A percentile compares a stretch with the other conserved stretches of the same genome.
Conservation (phyloP, 1,284 basidiomycete species). For the Apiotrichum mycotoxinovorans region DNA sequence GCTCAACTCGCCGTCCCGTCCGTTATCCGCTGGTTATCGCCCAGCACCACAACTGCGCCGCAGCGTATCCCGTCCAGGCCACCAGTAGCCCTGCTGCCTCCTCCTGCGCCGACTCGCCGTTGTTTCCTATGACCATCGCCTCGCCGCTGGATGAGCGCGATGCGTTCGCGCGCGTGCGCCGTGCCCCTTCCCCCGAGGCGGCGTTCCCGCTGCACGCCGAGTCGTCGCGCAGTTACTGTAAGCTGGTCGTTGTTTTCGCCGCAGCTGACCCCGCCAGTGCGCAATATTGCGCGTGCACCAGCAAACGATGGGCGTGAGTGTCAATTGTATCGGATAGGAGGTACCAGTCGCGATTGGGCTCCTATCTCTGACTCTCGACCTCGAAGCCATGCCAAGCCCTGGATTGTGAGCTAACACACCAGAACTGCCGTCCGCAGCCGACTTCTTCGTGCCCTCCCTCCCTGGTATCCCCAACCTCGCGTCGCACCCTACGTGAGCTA, state of each 20-base stretch:
- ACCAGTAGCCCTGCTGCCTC: too few relatives aligned
- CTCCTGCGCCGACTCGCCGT: too few relatives aligned
- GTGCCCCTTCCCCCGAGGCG: neutral
- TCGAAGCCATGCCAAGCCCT: neutral
- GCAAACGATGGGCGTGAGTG: neutral
- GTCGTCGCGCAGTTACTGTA: neutral
- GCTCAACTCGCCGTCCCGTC: too few relatives aligned
- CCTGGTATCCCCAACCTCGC: constrained; percentile 66
- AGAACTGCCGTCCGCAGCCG: constrained; percentile 60
- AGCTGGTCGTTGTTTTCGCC: neutral
- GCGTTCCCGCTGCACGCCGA: neutral
- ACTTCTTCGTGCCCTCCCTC: constrained; percentile 73
- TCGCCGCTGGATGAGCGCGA: neutral
- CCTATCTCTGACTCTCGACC: too few relatives aligned
- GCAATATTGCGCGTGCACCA: neutral
- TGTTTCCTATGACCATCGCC: neutral
- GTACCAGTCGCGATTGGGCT: too few relatives aligned
- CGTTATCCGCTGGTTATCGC: too few relatives aligned
- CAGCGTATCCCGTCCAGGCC: too few relatives aligned
- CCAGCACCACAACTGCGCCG: too few relatives aligned
- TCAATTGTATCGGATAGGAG: too few relatives aligned
- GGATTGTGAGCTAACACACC: constrained; percentile 3
- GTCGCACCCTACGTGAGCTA: constrained; percentile 46
- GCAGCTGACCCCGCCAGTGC: neutral
- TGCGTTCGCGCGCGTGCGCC: constrained; percentile 2